These are phyloP conservation scores for Royoungia palumana DNA, from an alignment of 768 basidiomycete species.

Conservation along the genomic window DNA sequence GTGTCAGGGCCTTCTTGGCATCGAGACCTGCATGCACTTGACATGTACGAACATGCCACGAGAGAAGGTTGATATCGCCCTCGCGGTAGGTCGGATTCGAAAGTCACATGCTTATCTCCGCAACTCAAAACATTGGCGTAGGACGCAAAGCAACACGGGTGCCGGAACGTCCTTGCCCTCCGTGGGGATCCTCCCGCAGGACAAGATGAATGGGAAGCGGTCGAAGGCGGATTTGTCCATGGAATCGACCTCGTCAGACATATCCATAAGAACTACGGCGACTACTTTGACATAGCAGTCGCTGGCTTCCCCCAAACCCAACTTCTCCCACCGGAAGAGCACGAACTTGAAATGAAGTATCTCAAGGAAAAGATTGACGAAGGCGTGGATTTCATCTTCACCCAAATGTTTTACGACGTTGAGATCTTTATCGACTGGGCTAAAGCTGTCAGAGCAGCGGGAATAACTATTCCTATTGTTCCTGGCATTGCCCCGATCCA, in stretches of 20 bases:
- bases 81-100: conserved; percentile 57
- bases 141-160: conserved; percentile 89
- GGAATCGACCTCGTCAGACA: conserved; percentile 91
- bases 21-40: conserved; percentile 98
- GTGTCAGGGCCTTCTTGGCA: conserved; percentile 87
- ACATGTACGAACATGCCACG: conserved; percentile 99
- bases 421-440: conserved; percentile 93
- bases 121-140: conserved; percentile 30
- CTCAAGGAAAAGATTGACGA: conserved; percentile 91
- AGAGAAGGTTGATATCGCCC: conserved; percentile 89
- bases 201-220: conserved; percentile 87
- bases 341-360: conserved; percentile 73
- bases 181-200: conserved; percentile 91
- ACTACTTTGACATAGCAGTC: conserved; percentile 95
- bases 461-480: conserved; percentile 86
- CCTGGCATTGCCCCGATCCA: conserved; percentile 96
- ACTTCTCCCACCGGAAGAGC: conserved; percentile 67
- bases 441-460: conserved; percentile 72
- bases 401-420: conserved; percentile 97
- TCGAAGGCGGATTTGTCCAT: conserved; percentile 86
- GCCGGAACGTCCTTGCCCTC: conserved; percentile 89
- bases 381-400: conserved; percentile 92
- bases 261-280: conserved; percentile 76
- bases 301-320: conserved; percentile 90
- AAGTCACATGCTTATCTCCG: background rate